Percentiles rank a stretch among this genome's conserved stretches.
phyloP scores from a whole-genome alignment of 192 early-diverging fungal species.

The Funneliformis mosseae region DNA sequence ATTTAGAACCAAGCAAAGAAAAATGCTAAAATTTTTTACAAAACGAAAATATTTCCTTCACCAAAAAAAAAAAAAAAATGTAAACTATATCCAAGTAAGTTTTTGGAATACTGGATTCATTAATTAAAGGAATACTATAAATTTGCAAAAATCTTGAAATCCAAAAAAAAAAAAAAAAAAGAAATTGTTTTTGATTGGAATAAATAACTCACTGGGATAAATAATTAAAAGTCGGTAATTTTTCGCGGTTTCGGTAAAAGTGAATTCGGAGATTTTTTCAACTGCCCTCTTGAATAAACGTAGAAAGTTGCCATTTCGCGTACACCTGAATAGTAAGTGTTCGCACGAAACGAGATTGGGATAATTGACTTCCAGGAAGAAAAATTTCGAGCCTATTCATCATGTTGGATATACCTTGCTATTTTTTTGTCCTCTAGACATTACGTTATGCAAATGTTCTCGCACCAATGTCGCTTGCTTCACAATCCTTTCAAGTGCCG shows the following conservation, averaged over 20 bases:
- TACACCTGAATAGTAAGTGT: slow-evolving; percentile 8
- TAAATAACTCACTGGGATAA: slow-evolving; percentile 2
- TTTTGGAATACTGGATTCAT: not conserved
- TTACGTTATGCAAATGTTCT: slow-evolving; percentile 47
- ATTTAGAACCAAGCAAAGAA: not conserved
- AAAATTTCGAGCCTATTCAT: not conserved
- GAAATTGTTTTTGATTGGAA: not conserved
- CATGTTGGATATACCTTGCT: not conserved
- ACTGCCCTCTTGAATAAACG: slow-evolving; percentile 18
- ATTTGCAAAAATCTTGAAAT: not conserved
- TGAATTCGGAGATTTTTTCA: not conserved
- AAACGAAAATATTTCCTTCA: not conserved
- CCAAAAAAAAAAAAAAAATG: not conserved
- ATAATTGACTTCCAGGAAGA: slow-evolving; percentile 6
- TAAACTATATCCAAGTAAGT: not conserved
- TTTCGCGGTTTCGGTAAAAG: not conserved
- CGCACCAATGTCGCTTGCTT: slow-evolving; percentile 62
- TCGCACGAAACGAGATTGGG: slow-evolving; percentile 8
- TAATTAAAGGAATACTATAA: not conserved
- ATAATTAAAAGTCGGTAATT: not conserved
- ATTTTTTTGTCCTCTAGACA: slow-evolving; percentile 35
- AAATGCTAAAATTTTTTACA: not conserved
- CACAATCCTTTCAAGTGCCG: slow-evolving; percentile 55
- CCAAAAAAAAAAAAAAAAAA: not conserved
- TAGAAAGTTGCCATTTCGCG: slow-evolving; percentile 12